A percentile compares a stretch with the other conserved stretches of the same genome.
Conservation (phyloP, 306 rosid species). For the Cucurbita maxima region DNA sequence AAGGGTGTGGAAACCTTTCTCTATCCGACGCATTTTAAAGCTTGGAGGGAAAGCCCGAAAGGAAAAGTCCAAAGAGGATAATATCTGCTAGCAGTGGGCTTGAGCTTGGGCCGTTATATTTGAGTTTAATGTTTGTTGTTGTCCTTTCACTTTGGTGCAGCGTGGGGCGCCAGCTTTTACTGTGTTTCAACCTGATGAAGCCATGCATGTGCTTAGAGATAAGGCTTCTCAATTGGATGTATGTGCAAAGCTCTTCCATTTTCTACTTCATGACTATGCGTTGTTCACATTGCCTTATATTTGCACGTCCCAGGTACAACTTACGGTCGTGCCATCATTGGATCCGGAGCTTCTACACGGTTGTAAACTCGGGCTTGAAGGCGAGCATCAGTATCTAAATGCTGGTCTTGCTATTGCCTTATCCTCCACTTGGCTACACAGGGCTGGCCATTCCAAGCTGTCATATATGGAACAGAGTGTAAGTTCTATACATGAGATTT, state of each 20-base stretch:
- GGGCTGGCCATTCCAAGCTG: slow-evolving; percentile 43
- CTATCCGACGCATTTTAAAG: no score
- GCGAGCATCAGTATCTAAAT: slow-evolving; percentile 85
- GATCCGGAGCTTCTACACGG: slow-evolving; percentile 56
- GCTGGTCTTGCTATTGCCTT: slow-evolving; percentile 87
- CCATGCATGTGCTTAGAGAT: slow-evolving; percentile 65
- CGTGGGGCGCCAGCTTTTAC: slow-evolving; percentile 62
- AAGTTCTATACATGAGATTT: slow-evolving; percentile 26
- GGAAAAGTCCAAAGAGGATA: no score
- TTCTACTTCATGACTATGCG: not conserved
- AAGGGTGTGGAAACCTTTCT: no score
- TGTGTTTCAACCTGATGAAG: slow-evolving; percentile 83
- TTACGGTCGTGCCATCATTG: slow-evolving; percentile 46
- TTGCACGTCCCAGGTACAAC: slow-evolving; percentile 45
- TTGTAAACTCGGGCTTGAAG: slow-evolving; percentile 75
- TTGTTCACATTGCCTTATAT: not conserved
- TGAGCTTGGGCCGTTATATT: no score
- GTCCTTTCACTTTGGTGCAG: slow-evolving; percentile 26
- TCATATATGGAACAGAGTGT: slow-evolving; percentile 32
- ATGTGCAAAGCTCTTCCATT: slow-evolving; percentile 19
- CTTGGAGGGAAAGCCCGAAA: no score
- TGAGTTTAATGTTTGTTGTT: not conserved
- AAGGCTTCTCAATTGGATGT: slow-evolving; percentile 65
- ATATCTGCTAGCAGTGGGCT: no score
- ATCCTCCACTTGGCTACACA: slow-evolving; percentile 77